Evolutionary conservation across 345 rosid genomes (phyloP), one percentile per base, ranked within the genome.

Genomic region (Populus alba): DNA sequence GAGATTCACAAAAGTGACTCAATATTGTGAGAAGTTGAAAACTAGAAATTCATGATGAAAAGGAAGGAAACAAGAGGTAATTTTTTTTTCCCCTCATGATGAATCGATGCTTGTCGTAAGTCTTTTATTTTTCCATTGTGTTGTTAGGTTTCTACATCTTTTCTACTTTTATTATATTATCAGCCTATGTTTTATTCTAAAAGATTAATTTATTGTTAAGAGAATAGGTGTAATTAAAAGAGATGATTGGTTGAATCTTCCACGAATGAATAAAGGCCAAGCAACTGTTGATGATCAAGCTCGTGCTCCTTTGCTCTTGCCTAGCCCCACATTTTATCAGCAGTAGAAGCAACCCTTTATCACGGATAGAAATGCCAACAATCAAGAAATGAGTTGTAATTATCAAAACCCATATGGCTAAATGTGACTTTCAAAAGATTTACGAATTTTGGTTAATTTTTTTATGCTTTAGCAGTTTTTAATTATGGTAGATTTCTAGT

Each of bases 301-400:
- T 65, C 61, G 68, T 16, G 29, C 4, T 59, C 75, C 29, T 8
- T 66, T 31, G 35, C 17, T 29, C 17, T 5, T 73, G 37, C 22
- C 31, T n/a, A 6, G 29, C 16, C 33, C 12, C 49, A 9, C 11
- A 22, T 12, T 13, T 23, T n/a, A 35, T 9, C 33, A 3, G 45
- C 13, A 41, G 45, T 2, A 66, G 67, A 82, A 37, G 49, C 73
- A 15, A 49, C 74, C 72, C 41, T 55, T 49, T 25, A 76, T 49
- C 39, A 33, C 22, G 66, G 80, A 43, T 72, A 57, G 13, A 29
- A 45, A 77, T 73, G 80, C 35, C 45, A 57, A 13, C 22, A 38
- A 13, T 65, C 25, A 6, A n/a, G 79, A 59, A 22, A 41, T 13
- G 12, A 18, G 17, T 22, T 18, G 37, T 61, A 8, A 23, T 51